Conservation (phyloP, 2,329 filamentous ascomycete genomes). For the Cladosporium sp. region DNA sequence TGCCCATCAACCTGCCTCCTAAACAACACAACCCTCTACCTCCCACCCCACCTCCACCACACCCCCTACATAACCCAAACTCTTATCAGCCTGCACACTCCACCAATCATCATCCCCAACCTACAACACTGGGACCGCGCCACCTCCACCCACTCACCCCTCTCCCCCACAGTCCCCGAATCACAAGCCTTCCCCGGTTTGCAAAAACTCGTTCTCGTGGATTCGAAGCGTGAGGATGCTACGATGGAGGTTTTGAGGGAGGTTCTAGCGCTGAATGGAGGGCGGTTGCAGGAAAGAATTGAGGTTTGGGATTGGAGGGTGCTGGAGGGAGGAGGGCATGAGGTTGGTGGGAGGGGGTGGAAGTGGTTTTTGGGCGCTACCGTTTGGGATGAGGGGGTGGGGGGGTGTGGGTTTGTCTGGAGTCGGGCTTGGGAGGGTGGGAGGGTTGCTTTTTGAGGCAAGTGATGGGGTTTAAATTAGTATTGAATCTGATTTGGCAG, state of each 20-base stretch:
- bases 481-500: too few relatives aligned
- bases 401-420: not conserved
- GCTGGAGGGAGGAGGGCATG: slow-evolving; percentile 13
- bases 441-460: too few relatives aligned
- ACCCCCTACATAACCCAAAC: slow-evolving; percentile 27
- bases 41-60: slow-evolving; percentile 27
- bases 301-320: slow-evolving; percentile 32
- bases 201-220: slow-evolving; percentile 31
- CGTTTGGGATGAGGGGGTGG: slow-evolving; percentile 17
- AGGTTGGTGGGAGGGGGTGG: not conserved
- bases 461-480: too few relatives aligned
- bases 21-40: slow-evolving; percentile 18
- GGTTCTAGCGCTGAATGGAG: slow-evolving; percentile 20
- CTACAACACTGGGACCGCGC: slow-evolving; percentile 30
- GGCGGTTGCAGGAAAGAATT: slow-evolving; percentile 24
- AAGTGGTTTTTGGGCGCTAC: slow-evolving; percentile 25
- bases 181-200: slow-evolving; percentile 29
- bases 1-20: not conserved
- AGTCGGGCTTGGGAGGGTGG: not conserved
- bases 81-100: slow-evolving; percentile 23
- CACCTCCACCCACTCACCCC: slow-evolving; percentile 19
- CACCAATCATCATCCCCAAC: slow-evolving; percentile 3
- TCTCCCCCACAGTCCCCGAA: slow-evolving; percentile 25
- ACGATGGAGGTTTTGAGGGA: slow-evolving; percentile 16
- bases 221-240: slow-evolving; percentile 20